A percentile compares a stretch with the other conserved stretches of the same genome.
phyloP scores from a whole-genome alignment of 805 yeast species.

The Starmerella davenportii region DNA sequence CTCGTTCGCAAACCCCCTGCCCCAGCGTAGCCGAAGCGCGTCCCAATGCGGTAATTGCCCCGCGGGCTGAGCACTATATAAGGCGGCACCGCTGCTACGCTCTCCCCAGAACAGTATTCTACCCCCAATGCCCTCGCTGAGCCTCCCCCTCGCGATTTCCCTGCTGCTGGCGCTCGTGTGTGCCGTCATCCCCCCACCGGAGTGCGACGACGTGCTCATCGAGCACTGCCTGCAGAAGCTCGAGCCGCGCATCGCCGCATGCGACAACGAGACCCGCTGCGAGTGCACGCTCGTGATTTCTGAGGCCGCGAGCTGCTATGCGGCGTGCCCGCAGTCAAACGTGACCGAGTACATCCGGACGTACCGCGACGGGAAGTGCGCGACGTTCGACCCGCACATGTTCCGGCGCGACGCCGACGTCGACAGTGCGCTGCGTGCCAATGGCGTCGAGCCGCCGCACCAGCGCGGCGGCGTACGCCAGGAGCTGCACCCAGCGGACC shows the following conservation, averaged over 20 bases:
- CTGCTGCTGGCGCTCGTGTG: not conserved
- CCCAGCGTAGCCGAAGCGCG: too few species aligned
- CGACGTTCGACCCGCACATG: slow-evolving; percentile 10
- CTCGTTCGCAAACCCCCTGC: too few species aligned
- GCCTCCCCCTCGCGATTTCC: too few species aligned
- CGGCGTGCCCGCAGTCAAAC: slow-evolving; percentile 14
- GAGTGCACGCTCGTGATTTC: slow-evolving; percentile 11
- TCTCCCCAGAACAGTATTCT: too few species aligned
- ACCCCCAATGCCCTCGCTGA: too few species aligned
- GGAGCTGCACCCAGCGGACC: not conserved
- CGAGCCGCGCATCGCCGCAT: slow-evolving; percentile 8
- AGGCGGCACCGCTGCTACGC: too few species aligned
- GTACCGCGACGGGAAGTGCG: slow-evolving; percentile 11
- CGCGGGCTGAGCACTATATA: too few species aligned
- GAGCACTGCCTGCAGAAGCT: slow-evolving; percentile 10
- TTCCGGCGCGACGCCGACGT: not conserved
- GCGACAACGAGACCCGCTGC: slow-evolving; percentile 11
- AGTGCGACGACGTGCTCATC: slow-evolving; percentile 10
- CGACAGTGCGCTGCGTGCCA: not conserved
- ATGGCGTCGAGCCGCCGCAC: not conserved
- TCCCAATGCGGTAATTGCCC: too few species aligned
- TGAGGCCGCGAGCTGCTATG: slow-evolving; percentile 15
- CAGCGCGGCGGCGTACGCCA: not conserved
- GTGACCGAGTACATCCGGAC: slow-evolving; percentile 11
- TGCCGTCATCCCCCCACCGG: slow-evolving; percentile 7